These are phyloP conservation scores for Rosa chinensis DNA, from an alignment of 306 rosid species.

Conservation along the genomic window DNA sequence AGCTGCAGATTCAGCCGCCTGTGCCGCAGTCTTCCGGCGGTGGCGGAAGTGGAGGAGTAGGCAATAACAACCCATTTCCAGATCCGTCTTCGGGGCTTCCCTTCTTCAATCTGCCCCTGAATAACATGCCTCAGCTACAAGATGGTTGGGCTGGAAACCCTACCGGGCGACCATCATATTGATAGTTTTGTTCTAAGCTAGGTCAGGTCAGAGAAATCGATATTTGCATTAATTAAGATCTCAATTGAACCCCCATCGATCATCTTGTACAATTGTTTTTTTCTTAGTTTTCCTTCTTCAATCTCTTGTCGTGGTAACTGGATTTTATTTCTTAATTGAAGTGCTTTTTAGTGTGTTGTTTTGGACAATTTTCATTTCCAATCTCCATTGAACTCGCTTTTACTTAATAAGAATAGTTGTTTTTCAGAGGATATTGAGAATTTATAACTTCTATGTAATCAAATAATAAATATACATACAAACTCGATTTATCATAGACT, in stretches of 20 bases:
- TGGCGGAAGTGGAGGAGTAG: slow-evolving; percentile 28
- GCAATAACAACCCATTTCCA: slow-evolving; percentile 44
- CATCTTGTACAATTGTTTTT: slow-evolving; percentile 18
- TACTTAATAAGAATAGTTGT: neutral
- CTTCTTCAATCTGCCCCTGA: slow-evolving; percentile 76
- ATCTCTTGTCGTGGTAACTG: slow-evolving; percentile 1
- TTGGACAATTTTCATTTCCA: neutral
- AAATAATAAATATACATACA: neutral
- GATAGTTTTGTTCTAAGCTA: slow-evolving; percentile 22
- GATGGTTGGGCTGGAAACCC: slow-evolving; percentile 81
- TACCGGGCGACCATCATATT: slow-evolving; percentile 59
- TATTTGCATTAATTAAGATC: slow-evolving; percentile 9
- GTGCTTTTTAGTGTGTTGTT: slow-evolving; percentile 7
- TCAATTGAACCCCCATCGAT: neutral
- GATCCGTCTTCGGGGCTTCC: slow-evolving; percentile 77
- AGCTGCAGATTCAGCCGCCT: slow-evolving; percentile 54
- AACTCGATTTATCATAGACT: neutral
- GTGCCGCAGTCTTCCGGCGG: slow-evolving; percentile 46
- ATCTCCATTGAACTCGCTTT: slow-evolving; percentile 8
- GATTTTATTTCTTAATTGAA: slow-evolving; percentile 5
- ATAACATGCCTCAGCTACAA: slow-evolving; percentile 66
- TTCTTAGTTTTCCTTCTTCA: slow-evolving; percentile 7
- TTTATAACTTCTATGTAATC: neutral
- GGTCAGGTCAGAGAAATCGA: slow-evolving; percentile 35
- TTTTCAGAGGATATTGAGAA: neutral